Base-by-base conservation (phyloP, 1,284 basidiomycete genomes). In the Xanthoconium separans region DNA sequence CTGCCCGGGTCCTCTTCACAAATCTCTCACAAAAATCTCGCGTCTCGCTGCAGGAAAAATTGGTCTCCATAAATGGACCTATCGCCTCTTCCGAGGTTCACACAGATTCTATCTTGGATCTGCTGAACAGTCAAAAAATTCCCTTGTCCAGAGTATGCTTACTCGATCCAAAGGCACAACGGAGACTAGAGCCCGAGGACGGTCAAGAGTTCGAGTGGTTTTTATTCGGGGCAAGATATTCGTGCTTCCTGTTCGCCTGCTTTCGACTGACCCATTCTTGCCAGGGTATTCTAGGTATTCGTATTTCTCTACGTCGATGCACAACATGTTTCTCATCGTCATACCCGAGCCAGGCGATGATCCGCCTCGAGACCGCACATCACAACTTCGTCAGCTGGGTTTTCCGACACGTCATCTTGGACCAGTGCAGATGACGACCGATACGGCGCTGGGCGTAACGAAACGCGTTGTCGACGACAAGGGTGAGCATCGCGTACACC, bases 391-490 rank as follows among this genome's bases (percentile, higher is more conserved):
- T 29, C 79, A 79, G 15, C 75, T 95, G 16, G 94, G 94, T 0
- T 98, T 97, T 68, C 91, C 93, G 0, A 82, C 80, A 4, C 81
- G 95, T 27, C 91, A 91, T 70, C 77, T 97, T 6, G 93, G 92
- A 0, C 76, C 83, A 1, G 77, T 94, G 2, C 97, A 99, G 71
- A 99, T 99, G 96, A 98, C 96, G 27, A 99, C 96, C 0, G 96
- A 99, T 70, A 98, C 96, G 1, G 96, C 96, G 0, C 77, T 98
- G 0, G 93, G 91, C 9, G 95, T 98, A 7, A 95, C 93, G 0
- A 98, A 96, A 69, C 72, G 83, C 3, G 89, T 97, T 15, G 88
- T 95, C 0, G 77, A 90, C 57, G 93, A 97, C 68, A 80, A 84
- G 66, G 74, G 87, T 87, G 58, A 62, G 79, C 57, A 16, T 43